Base-by-base conservation (phyloP, 257 asterid genomes). In the Salvia rosmarinus region DNA sequence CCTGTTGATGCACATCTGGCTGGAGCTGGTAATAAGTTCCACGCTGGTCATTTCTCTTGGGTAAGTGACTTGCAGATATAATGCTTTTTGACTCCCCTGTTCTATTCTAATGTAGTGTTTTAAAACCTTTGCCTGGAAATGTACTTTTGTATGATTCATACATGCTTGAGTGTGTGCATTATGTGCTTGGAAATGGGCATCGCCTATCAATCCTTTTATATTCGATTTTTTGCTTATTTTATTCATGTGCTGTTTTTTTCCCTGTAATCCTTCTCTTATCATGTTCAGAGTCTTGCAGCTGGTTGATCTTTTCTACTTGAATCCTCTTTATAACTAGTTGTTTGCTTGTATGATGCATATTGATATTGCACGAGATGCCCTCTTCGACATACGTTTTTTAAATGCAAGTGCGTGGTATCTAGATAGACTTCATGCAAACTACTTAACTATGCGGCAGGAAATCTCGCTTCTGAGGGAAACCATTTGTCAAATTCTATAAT, bases 21-120 rank as follows among this genome's bases (percentile, higher is more conserved):
- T 7, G 98, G 99, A 68, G 78, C 67, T 68, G 86, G 81, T 63
- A 89, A 89, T 54, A 85, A 79, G 82, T 88, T 95, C 74, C 99
- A 90, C 67, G 97, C 96, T 42, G 99, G 99, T 64, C 99, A 89
- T 75, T 95, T 95, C 85, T 95, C 99, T 71, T 95, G 99, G 99
- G 99, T 95, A 87, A 82, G 85, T 74, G 11, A 52, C 61, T 42
- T 43, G 59, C 21, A 16, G 23, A 8, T 67, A n/a, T 39, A 6
- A n/a, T 40, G 21, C 17, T 14, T 64, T 54, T 65, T 67, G 10
- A 44, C 63, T 49, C 23, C 23, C 46, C 63, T 43, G 12, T 44
- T 70, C 47, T 13, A 52, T 34, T 34, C 9, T 44, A 20, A 35
- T 11, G 5, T 16, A 34, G 12, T 39, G 55, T 20, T 17, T 16